Conservation (phyloP, 1,139 yeast species). For the Blastobotrys apis region DNA sequence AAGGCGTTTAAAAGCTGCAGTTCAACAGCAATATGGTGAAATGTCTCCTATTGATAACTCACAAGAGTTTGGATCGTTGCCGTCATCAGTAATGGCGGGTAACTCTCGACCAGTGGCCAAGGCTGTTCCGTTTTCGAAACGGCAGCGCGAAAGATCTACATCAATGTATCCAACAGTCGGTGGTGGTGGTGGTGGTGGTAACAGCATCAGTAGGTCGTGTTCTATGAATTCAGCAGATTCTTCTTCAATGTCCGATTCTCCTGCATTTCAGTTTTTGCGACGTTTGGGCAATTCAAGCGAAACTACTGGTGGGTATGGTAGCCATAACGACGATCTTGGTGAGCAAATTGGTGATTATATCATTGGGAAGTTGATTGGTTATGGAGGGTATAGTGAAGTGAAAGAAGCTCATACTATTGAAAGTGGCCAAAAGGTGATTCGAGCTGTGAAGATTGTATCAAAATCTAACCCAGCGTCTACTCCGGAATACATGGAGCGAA, state of each 20-base stretch:
- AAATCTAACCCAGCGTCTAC: slow-evolving; percentile 23
- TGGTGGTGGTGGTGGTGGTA: not conserved
- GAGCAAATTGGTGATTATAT: slow-evolving; percentile 44
- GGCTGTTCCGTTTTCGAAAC: slow-evolving; percentile 20
- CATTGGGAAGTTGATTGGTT: slow-evolving; percentile 72
- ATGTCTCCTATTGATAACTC: not conserved
- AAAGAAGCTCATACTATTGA: slow-evolving; percentile 55
- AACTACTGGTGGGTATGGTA: slow-evolving; percentile 10
- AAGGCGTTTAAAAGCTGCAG: slow-evolving; percentile 23
- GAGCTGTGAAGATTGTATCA: slow-evolving; percentile 76
- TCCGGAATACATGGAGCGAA: slow-evolving; percentile 31
- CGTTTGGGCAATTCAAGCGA: slow-evolving; percentile 32
- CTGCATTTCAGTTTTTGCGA: slow-evolving; percentile 41
- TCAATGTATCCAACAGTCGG: slow-evolving; percentile 21
- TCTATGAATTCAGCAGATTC: slow-evolving; percentile 20
- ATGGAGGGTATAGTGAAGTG: slow-evolving; percentile 92
- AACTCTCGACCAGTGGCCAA: not conserved
- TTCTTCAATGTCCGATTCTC: slow-evolving; percentile 30
- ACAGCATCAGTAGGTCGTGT: slow-evolving; percentile 3
- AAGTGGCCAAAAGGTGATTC: slow-evolving; percentile 39
- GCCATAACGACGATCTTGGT: slow-evolving; percentile 43
- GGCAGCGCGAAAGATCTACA: slow-evolving; percentile 23
- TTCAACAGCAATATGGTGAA: slow-evolving; percentile 13
- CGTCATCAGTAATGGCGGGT: slow-evolving; percentile 2
- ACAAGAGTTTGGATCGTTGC: slow-evolving; percentile 6